A percentile compares a stretch with the other conserved stretches of the same genome.
Evolutionary conservation across 2,329 filamentous ascomycete species (phyloP).

Genomic region (Pseudopyricularia cyperi): DNA sequence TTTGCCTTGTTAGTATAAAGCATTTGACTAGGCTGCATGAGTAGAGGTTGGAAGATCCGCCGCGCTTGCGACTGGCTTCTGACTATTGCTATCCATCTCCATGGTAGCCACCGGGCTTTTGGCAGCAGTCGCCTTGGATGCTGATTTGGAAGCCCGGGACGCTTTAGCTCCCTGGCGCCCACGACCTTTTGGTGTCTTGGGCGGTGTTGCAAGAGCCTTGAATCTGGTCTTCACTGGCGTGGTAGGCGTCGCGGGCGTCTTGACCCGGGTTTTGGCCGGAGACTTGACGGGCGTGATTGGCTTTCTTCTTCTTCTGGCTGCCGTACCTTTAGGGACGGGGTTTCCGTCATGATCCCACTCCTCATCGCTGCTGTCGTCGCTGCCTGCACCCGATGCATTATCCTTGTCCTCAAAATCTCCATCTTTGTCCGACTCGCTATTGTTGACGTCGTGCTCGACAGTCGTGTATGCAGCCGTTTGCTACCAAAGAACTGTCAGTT

Average conservation of each 20-base stretch:
- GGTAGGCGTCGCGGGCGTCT: background rate
- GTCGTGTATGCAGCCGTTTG: conserved; percentile 7
- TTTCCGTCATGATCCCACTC: conserved; percentile 3
- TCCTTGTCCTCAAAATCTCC: conserved; percentile 13
- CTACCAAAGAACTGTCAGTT: conserved; percentile 3
- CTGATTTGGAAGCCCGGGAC: background rate
- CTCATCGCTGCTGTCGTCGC: conserved; percentile 12
- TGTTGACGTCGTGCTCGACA: conserved; percentile 9
- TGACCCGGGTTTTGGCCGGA: background rate
- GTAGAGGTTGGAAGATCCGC: background rate
- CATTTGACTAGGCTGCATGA: background rate
- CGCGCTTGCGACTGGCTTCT: background rate
- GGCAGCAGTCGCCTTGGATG: background rate
- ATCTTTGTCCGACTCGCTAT: conserved; percentile 12
- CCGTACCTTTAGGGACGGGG: conserved; percentile 1
- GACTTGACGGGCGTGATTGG: background rate
- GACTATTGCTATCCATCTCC: too few species aligned
- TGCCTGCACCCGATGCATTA: conserved; percentile 10
- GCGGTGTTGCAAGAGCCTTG: background rate
- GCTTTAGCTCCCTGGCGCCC: background rate
- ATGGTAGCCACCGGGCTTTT: background rate
- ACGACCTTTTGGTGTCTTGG: background rate
- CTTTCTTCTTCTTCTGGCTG: background rate
- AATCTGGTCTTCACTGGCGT: background rate
- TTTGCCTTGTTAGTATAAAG: too few species aligned